Evolutionary conservation across 2,329 filamentous ascomycete species (phyloP).

Genomic region (Beauveria sp.): DNA sequence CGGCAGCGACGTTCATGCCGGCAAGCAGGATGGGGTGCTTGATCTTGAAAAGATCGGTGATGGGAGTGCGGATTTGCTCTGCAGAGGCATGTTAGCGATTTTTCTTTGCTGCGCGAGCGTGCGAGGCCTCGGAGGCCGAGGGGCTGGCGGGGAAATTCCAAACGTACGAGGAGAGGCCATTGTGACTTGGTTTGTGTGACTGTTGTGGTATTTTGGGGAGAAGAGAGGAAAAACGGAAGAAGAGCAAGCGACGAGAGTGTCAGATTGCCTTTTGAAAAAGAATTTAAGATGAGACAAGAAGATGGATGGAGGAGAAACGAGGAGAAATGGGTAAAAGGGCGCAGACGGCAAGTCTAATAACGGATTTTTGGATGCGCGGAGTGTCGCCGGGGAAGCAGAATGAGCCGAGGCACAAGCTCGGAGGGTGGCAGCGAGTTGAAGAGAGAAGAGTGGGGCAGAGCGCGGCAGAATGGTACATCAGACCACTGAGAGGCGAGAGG

Average conservation of each 20-base stretch:
- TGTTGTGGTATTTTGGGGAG: not conserved
- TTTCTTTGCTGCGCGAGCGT: not conserved
- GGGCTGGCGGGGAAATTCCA: not conserved
- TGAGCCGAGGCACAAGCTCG: slow-evolving; percentile 12
- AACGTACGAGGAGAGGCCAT: slow-evolving; percentile 12
- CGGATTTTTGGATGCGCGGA: slow-evolving; percentile 2
- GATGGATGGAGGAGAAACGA: slow-evolving; percentile 10
- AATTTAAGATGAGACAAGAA: slow-evolving; percentile 10
- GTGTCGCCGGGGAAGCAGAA: not conserved
- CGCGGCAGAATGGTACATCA: not conserved
- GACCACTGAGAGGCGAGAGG: not conserved
- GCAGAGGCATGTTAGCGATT: slow-evolving; percentile 1
- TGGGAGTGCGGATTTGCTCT: slow-evolving; percentile 69
- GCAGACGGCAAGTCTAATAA: slow-evolving; percentile 7
- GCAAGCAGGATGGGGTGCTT: slow-evolving; percentile 92
- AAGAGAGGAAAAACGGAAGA: not conserved
- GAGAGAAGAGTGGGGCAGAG: not conserved
- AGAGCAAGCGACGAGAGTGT: not conserved
- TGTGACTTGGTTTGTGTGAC: slow-evolving; percentile 1
- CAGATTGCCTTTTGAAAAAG: not conserved
- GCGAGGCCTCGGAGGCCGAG: not conserved
- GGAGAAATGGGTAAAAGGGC: not conserved
- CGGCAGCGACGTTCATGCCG: slow-evolving; percentile 98
- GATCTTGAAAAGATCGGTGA: slow-evolving; percentile 96
- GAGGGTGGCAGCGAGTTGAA: not conserved